Base-by-base conservation (phyloP, 78 protist genomes). In the Monosiga brevicollis region DNA sequence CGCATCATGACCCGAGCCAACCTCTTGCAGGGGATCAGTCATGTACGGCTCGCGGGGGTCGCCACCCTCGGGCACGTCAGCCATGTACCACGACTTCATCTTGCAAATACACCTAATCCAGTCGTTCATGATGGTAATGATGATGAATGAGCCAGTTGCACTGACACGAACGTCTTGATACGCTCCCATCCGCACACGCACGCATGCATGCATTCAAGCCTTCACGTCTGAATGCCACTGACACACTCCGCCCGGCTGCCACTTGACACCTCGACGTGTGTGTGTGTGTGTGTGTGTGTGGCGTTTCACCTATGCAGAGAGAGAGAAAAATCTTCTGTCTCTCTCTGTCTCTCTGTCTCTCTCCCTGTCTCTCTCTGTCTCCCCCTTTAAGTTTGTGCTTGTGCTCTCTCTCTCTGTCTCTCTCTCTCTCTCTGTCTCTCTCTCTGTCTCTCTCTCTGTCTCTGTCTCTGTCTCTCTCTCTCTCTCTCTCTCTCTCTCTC, bases 31-130 rank as follows among this genome's bases (percentile, higher is more conserved):
- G 81, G 81, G 26, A 22, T 78, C 49, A 23, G 29, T 24, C 38
- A 49, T n/a, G 55, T 78, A 49, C 55, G 10, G 49, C 43, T 78
- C 81, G 1, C 81, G 81, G 54, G 26, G 54, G 81, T 78, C 81
- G 10, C 26, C 38, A 22, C 62, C 38, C 55, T 22, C 20, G 38
- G n/a, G n/a, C n/a, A n/a, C n/a, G n/a, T n/a, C n/a, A n/a, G n/a
- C n/a, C n/a, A n/a, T n/a, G n/a, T n/a, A n/a, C n/a, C n/a, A n/a
- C n/a, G n/a, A n/a, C n/a, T n/a, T n/a, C n/a, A n/a, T n/a, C n/a
- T n/a, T n/a, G n/a, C n/a, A n/a, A n/a, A n/a, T n/a, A n/a, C n/a
- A n/a, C n/a, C n/a, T n/a, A n/a, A n/a, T n/a, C n/a, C n/a, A n/a
- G n/a, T n/a, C n/a, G n/a, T n/a, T n/a, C n/a, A n/a, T n/a, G n/a